These are phyloP conservation scores for Eucalyptus erythrocorys DNA, from an alignment of 345 rosid species.

Conservation along the genomic window DNA sequence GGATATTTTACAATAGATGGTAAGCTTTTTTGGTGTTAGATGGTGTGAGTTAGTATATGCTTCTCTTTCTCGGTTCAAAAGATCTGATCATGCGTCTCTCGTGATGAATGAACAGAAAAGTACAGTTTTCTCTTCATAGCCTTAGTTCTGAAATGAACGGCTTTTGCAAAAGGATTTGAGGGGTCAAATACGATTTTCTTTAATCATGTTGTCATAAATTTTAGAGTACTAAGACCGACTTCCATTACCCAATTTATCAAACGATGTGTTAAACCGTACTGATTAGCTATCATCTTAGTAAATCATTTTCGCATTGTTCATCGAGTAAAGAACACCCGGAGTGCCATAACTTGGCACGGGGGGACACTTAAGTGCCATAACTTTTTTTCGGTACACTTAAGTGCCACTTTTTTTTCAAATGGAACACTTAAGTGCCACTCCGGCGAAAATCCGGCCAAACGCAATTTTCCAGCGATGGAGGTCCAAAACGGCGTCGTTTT, in stretches of 20 bases:
- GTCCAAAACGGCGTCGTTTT: too few species aligned
- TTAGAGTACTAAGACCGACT: not conserved
- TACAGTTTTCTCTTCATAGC: not conserved
- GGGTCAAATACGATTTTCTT: not conserved
- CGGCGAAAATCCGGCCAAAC: too few species aligned
- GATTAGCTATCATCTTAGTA: not conserved
- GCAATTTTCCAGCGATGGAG: too few species aligned
- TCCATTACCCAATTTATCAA: not conserved
- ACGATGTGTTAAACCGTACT: not conserved
- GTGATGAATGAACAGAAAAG: not conserved
- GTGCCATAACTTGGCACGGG: too few species aligned
- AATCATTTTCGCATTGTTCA: not conserved
- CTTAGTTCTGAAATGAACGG: not conserved
- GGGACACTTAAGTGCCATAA: too few species aligned
- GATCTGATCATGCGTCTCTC: not conserved
- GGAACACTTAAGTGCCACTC: too few species aligned
- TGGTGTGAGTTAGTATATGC: not conserved
- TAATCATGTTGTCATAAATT: not conserved
- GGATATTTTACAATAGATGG: conserved; percentile 22
- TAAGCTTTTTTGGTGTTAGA: not conserved
- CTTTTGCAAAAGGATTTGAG: not conserved
- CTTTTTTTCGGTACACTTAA: too few species aligned
- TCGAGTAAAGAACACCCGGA: too few species aligned
- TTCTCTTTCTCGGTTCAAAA: not conserved
- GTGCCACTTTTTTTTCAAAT: too few species aligned